Base-by-base conservation (phyloP, 2,329 filamentous ascomycete genomes). In the Furcasterigmium sp. region DNA sequence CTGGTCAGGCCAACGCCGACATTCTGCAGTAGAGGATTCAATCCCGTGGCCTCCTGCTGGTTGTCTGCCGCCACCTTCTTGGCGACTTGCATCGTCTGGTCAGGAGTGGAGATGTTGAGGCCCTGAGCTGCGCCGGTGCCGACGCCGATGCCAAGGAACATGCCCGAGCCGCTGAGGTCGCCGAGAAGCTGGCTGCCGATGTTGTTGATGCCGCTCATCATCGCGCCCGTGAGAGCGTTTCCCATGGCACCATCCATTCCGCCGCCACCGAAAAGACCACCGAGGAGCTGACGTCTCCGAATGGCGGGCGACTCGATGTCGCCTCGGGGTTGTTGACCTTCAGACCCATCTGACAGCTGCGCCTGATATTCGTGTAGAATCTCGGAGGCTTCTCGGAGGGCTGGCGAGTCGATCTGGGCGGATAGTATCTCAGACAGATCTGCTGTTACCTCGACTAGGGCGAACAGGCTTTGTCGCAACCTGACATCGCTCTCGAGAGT, bases 11-110 rank as follows among this genome's bases (percentile, higher is more conserved):
- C 60, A 38, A 56, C 53, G 29, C 55, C 56, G 7, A 57, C 48
- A 38, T 56, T 60, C 41, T 60, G 53, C 37, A 63, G 48, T 3
- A 53, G 46, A 0, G 56, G 54, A 42, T 61, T 60, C 17, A 63
- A 46, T 14, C 58, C 57, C 8, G 52, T 55, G 10, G 50, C 52
- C 9, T 54, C 39, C 52, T 58, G 54, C n/a, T 51, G 50, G 47
- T 60, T 62, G 17, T 56, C 52, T 14, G 53, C 41, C 2, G 53
- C 54, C 3, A 56, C 54, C 42, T 48, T 49, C 14, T 49, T 46
- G 2, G 47, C 52, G 6, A 48, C 28, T 6, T 39, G 15, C 26
- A 46, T 52, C 17, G 48, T 45, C 20, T 37, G 42, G 2, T 42
- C 42, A 4, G 45, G 37, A 2, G 53, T 38, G 2, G 49, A 46